Conservation (phyloP, 1,284 basidiomycete species). For the Omphalotus olearius region DNA sequence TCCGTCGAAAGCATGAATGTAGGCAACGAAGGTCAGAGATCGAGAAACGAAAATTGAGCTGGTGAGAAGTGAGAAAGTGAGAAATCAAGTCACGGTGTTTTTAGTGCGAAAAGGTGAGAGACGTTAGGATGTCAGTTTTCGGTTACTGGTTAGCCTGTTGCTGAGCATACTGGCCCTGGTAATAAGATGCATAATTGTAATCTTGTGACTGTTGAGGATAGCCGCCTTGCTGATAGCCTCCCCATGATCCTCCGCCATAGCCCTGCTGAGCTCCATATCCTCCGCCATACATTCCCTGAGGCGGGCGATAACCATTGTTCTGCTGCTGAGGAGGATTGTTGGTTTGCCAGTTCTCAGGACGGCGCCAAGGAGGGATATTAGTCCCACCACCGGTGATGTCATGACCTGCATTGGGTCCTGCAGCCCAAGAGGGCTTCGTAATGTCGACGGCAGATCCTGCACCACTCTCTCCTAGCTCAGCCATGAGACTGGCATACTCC, state of each 20-base stretch:
- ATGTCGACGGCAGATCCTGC: constrained; percentile 47
- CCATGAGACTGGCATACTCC: constrained; percentile 97
- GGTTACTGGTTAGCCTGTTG: constrained; percentile 56
- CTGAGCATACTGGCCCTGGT: constrained; percentile 77
- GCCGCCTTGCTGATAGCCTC: constrained; percentile 39
- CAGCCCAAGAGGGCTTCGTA: constrained; percentile 53
- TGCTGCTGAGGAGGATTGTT: constrained; percentile 42
- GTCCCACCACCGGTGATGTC: constrained; percentile 77
- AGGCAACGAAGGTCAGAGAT: neutral
- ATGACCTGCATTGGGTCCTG: constrained; percentile 53
- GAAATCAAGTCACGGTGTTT: neutral
- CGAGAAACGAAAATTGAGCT: neutral
- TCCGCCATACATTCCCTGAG: constrained; percentile 37
- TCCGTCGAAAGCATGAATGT: neutral
- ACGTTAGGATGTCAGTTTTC: constrained; percentile 16
- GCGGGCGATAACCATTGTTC: constrained; percentile 50
- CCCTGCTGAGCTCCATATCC: constrained; percentile 37
- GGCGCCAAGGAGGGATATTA: constrained; percentile 82
- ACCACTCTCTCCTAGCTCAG: constrained; percentile 89
- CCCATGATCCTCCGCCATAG: constrained; percentile 39
- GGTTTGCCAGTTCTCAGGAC: constrained; percentile 78
- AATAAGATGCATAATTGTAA: constrained; percentile 75
- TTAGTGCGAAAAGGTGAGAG: neutral
- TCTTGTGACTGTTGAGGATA: constrained; percentile 61
- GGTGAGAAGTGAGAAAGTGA: neutral